Base-by-base conservation (phyloP, 1,284 basidiomycete genomes). In the Taiwanofungus camphoratus region DNA sequence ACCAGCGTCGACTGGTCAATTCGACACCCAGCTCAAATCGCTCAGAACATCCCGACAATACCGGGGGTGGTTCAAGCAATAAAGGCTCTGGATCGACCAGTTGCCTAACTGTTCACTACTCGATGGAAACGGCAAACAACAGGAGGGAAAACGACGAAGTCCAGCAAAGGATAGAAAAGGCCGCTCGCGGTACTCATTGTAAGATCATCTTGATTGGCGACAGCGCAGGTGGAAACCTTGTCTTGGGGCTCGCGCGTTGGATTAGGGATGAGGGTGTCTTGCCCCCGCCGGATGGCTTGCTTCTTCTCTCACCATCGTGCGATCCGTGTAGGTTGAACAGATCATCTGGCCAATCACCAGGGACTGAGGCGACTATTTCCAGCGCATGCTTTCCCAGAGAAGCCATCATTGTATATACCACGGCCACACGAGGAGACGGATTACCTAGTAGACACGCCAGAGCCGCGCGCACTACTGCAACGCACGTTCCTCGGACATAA, bases 141-240 rank as follows among this genome's bases (percentile, higher is more conserved):
- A 33, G 41, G 36, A 45, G 39, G 24, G 54, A 52, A 16, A 53
- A 50, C 20, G 45, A 45, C 7, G 44, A 46, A 2, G 43, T 55
- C 2, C 48, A 44, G 13, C 29, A 24, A 13, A 50, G 50, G 11
- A 45, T 54, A 5, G 30, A 45, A 8, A 40, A 48, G 11, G 49
- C 50, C 11, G 45, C 52, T 7, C 45, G 51, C 16, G 50, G 51
- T 15, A 59, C 62, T 13, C 59, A 64, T n/a, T 66, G 67, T 46
- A 79, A 81, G 53, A 74, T 87, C 40, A 58, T 82, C 23, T 54
- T 88, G 20, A 71, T 74, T 5, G 85, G 84, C 15, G 84, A 87
- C 56, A 79, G 76, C 32, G 82, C 85, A 0, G 86, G 86, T 2
- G 84, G 80, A 0, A 85, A 87, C 55, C 66, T 87, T 2, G 77